These are phyloP conservation scores for Pseudocercospora pini-densiflorae DNA, from an alignment of 2,329 filamentous ascomycete genomes.

Conservation along the genomic window DNA sequence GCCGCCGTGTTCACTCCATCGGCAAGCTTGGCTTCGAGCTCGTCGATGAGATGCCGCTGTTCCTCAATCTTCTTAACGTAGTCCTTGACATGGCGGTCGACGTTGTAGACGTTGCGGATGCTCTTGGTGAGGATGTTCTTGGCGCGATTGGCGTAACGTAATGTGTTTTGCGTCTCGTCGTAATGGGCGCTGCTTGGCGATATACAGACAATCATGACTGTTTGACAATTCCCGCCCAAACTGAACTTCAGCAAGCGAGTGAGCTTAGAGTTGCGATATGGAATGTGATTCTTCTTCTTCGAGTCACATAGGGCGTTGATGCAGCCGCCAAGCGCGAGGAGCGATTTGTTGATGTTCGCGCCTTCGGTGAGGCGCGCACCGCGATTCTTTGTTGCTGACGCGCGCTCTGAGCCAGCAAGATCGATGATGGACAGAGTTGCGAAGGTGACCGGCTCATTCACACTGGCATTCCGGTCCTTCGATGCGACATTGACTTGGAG, in stretches of 20 bases:
- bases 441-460: constrained; percentile 97
- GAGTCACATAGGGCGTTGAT: constrained; percentile 98
- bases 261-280: constrained; percentile 96
- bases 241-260: constrained; percentile 96
- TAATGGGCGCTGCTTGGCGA: constrained; percentile 96
- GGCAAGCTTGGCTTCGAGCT: constrained; percentile 90
- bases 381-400: constrained; percentile 94
- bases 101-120: constrained; percentile 98
- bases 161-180: constrained; percentile 96
- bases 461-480: constrained; percentile 88
- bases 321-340: constrained; percentile 91
- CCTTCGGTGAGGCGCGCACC: constrained; percentile 90
- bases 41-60: constrained; percentile 95
- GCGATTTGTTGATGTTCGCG: constrained; percentile 99
- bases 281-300: constrained; percentile 88
- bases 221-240: constrained; percentile 96
- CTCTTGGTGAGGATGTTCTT: constrained; percentile 99
- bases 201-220: constrained; percentile 99
- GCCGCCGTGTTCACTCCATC: constrained; percentile 83
- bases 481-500: constrained; percentile 96
- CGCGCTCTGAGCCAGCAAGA: constrained; percentile 91
- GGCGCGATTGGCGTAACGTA: constrained; percentile 94
- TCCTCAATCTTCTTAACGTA: constrained; percentile 99
- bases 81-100: constrained; percentile 98
- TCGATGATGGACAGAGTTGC: constrained; percentile 98